These are phyloP conservation scores for Athelia psychrophila DNA, from an alignment of 1,284 basidiomycete genomes.

Conservation along the genomic window DNA sequence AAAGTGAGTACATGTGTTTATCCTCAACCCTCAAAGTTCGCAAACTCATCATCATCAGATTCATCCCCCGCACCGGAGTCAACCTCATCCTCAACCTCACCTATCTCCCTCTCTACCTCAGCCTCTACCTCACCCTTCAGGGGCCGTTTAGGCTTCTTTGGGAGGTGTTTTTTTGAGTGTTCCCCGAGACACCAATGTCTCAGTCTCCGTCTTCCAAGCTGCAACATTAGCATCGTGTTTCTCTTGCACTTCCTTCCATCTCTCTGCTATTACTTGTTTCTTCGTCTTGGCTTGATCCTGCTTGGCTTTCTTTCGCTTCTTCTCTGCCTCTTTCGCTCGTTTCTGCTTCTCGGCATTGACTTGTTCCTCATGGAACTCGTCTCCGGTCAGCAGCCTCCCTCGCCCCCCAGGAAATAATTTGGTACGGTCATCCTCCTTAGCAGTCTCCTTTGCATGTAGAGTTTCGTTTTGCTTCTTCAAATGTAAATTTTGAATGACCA, in stretches of 20 bases:
- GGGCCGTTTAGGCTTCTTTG: slow-evolving; percentile 8
- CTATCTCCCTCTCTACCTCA: slow-evolving; percentile 6
- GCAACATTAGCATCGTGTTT: slow-evolving; percentile 8
- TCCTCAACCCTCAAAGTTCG: too few relatives aligned
- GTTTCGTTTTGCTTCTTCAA: slow-evolving; percentile 17
- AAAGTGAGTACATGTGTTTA: too few relatives aligned
- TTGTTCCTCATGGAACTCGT: neutral
- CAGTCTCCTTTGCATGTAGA: slow-evolving; percentile 14
- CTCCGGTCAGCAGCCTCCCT: neutral
- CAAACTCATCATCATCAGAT: neutral
- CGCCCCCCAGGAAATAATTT: neutral
- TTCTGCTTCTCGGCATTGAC: slow-evolving; percentile 4
- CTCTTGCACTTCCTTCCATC: slow-evolving; percentile 13
- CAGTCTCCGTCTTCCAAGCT: slow-evolving; percentile 12
- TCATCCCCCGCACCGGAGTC: neutral
- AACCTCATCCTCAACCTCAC: neutral
- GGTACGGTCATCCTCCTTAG: neutral
- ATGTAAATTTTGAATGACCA: slow-evolving; percentile 21
- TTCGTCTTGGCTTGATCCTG: slow-evolving; percentile 5
- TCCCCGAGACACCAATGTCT: slow-evolving; percentile 6
- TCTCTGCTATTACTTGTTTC: slow-evolving; percentile 8
- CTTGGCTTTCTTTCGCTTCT: slow-evolving; percentile 1
- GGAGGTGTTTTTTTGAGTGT: slow-evolving; percentile 13
- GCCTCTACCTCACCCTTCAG: slow-evolving; percentile 11
- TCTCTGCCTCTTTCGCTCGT: slow-evolving; percentile 5